These are phyloP conservation scores for Apiospora kogelbergensis DNA, from an alignment of 2,329 filamentous ascomycete genomes.

Conservation along the genomic window DNA sequence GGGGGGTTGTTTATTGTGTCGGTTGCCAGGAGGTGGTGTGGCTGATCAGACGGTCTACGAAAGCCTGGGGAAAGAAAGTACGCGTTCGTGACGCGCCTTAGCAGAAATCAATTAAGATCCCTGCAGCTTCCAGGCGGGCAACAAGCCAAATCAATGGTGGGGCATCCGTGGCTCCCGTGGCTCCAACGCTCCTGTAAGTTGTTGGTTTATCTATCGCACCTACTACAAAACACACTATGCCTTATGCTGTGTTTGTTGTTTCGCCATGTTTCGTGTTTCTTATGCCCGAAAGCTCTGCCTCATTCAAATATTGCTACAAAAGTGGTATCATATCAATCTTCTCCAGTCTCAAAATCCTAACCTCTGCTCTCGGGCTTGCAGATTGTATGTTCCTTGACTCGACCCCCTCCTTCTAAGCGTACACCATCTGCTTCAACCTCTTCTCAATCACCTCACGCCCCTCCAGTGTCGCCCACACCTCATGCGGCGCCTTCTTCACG, in stretches of 20 bases:
- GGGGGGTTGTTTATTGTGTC: neutral
- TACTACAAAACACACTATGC: too few species aligned
- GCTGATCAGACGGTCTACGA: neutral
- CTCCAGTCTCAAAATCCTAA: neutral
- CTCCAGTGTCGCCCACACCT: conserved; percentile 77
- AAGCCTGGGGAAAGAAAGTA: neutral
- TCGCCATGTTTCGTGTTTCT: neutral
- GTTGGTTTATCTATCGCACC: too few species aligned
- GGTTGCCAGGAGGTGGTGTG: neutral
- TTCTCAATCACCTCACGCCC: conserved; percentile 77
- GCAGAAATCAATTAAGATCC: neutral
- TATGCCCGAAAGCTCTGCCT: too few species aligned
- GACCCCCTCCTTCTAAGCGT: conserved; percentile 14
- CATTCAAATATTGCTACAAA: too few species aligned
- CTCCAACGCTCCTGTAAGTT: neutral
- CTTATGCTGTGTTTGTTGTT: neutral
- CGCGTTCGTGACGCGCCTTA: neutral
- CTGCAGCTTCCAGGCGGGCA: neutral
- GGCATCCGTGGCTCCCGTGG: neutral
- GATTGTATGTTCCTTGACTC: too few species aligned
- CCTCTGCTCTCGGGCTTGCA: neutral
- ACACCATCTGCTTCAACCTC: conserved; percentile 69
- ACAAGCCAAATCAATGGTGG: neutral
- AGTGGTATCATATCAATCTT: conserved; percentile 2
- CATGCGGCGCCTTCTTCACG: conserved; percentile 78